These are phyloP conservation scores for Sanguinoderma infundibulare DNA, from an alignment of 1,284 basidiomycete genomes.

Conservation along the genomic window DNA sequence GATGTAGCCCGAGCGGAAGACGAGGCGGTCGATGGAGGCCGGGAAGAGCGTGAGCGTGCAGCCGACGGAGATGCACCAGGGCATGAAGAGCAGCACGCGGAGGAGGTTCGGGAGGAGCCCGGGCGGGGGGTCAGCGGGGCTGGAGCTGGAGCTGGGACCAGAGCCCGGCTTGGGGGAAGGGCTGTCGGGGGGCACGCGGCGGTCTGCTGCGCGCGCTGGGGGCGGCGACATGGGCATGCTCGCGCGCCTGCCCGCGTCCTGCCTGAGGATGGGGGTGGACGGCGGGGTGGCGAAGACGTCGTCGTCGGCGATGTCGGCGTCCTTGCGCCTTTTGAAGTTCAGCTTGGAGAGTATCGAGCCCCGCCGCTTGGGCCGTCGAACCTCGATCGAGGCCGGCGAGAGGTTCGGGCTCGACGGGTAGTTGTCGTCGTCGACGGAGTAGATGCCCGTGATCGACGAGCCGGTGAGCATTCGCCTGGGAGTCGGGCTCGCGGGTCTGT, in stretches of 20 bases:
- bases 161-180: too few species aligned
- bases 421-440: slow-evolving; percentile 5
- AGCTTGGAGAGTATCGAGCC: too few species aligned
- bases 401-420: neutral
- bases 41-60: slow-evolving; percentile 47
- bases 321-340: too few species aligned
- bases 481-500: neutral
- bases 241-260: too few species aligned
- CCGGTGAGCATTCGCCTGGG: neutral
- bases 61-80: slow-evolving; percentile 54
- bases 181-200: too few species aligned
- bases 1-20: slow-evolving; percentile 44
- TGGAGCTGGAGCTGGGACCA: neutral
- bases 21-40: slow-evolving; percentile 39
- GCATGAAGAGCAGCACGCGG: slow-evolving; percentile 43
- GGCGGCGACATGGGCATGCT: too few species aligned
- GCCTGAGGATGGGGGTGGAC: too few species aligned
- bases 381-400: neutral
- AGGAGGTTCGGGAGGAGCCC: slow-evolving; percentile 2
- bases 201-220: too few species aligned
- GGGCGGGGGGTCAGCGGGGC: neutral
- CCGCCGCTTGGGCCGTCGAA: too few species aligned
- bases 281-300: too few species aligned
- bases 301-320: too few species aligned
- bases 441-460: slow-evolving; percentile 10